A percentile compares a stretch with the other conserved stretches of the same genome.
phyloP scores from a whole-genome alignment of 78 protist species.

The Dictyostelium purpureum region DNA sequence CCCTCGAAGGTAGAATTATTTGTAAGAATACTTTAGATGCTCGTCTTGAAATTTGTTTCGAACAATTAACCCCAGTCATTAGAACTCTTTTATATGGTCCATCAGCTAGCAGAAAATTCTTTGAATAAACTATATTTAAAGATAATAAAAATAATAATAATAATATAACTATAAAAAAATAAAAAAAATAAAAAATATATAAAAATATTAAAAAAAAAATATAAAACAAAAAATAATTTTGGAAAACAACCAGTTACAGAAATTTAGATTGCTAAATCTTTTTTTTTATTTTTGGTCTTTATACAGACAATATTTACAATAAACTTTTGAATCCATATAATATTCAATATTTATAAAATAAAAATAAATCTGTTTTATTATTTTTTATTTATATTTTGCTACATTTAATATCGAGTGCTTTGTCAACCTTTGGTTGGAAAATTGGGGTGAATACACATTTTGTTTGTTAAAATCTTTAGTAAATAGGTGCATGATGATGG shows the following conservation, averaged over 20 bases:
- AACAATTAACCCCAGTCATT: constrained; percentile 80
- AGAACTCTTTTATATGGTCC: constrained; percentile 77
- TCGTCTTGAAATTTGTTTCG: constrained; percentile 84
- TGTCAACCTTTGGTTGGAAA: constrained; percentile 47
- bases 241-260: too few relatives aligned
- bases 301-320: background rate
- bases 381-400: background rate
- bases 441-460: constrained; percentile 61
- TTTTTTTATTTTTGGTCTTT: background rate
- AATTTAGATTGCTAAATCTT: too few relatives aligned
- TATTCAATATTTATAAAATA: background rate
- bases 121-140: constrained; percentile 20
- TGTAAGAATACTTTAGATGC: constrained; percentile 86
- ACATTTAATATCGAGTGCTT: constrained; percentile 24
- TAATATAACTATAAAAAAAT: background rate
- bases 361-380: background rate
- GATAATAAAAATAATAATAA: background rate
- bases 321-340: background rate
- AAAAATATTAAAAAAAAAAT: background rate
- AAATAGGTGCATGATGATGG: constrained; percentile 40
- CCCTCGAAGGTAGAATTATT: constrained; percentile 77
- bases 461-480: constrained; percentile 15
- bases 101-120: constrained; percentile 41
- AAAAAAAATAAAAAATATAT: background rate
- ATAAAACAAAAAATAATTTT: background rate